Percentiles rank a stretch among this genome's conserved stretches.
Evolutionary conservation across 208 protist genomes (phyloP).

Genomic region (Cochliopodium minus): DNA sequence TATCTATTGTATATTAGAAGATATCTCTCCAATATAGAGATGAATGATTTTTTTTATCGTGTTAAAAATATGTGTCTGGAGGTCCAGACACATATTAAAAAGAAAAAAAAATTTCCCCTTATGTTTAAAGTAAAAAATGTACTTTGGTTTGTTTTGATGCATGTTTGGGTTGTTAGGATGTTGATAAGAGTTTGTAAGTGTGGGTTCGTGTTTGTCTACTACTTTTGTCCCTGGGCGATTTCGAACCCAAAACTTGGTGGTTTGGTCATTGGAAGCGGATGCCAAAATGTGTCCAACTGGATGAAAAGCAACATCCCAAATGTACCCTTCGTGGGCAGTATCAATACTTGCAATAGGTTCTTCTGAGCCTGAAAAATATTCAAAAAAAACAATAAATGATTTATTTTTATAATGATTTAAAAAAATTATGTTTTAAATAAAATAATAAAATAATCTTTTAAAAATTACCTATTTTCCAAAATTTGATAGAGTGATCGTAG

Average conservation of each 20-base stretch:
- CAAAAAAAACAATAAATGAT: not conserved
- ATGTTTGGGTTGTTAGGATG: too few species aligned
- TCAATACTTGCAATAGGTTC: constrained; percentile 12
- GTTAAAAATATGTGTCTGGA: too few species aligned
- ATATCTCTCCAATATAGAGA: too few species aligned
- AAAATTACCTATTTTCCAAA: constrained; percentile 42
- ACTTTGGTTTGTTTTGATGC: too few species aligned
- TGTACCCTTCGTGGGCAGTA: constrained; percentile 38
- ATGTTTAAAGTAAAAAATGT: too few species aligned
- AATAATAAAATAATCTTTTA: constrained; percentile 5
- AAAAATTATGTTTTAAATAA: not conserved
- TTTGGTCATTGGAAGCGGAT: not conserved
- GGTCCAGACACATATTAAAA: too few species aligned
- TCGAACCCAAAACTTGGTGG: constrained; percentile 7
- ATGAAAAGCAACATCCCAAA: constrained; percentile 60
- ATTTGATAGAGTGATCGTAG: constrained; percentile 47
- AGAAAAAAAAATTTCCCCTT: too few species aligned
- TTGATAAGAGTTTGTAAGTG: too few species aligned
- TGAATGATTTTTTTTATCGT: too few species aligned
- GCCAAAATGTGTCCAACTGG: constrained; percentile 59
- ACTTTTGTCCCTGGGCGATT: constrained; percentile 7
- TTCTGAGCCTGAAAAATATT: not conserved
- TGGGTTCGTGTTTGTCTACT: too few species aligned
- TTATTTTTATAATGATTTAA: too few species aligned
- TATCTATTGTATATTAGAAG: too few species aligned